Base-by-base conservation (phyloP, 2,329 filamentous ascomycete genomes). In the Podosphaera xanthii region DNA sequence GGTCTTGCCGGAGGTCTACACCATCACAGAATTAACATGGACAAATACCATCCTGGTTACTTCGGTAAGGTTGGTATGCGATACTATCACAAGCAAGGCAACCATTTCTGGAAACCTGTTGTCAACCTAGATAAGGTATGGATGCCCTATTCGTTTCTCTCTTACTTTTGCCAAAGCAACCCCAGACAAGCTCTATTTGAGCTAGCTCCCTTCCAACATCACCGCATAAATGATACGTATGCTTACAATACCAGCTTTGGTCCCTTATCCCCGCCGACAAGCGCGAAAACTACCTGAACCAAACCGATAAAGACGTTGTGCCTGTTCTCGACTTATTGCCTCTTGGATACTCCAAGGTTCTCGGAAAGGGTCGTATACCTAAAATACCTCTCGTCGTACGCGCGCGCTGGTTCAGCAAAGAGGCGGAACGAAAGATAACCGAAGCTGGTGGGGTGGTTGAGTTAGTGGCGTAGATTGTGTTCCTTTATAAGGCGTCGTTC, bases 371-470 rank as follows among this genome's bases (percentile, higher is more conserved):
- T 76, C 84, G 91, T 72, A 79, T 97, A 70, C 91, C 92, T 71
- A 79, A 91, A 72, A 82, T 97, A 71, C 92, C 92, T 68, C 76
- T 98, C 70, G 87, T 98, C 71, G 90, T 98, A 67, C 87, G 87
- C 72, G 91, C 92, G 69, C 81, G 92, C 74, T 97, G 89, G 80
- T 87, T 98, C 76, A 89, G 84, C 81, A 86, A 86, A 74, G 84
- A 95, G 74, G 92, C 92, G 68, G 92, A 98, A 85, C 81, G 87
- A 79, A 98, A 98, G 86, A 96, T 98, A 77, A 94, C 87, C 74
- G 88, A 92, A 76, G 91, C 90, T 71, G 92, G 92, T 75, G 91
- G 91, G 76, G 87, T 95, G 71, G 79, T 94, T 71, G 88, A 96
- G 82, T 81, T 96, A 74, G 87, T 96, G 72, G 90, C 89, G 77